Conservation (phyloP, 2,329 filamentous ascomycete genomes). For the Cercospora nicotianae region DNA sequence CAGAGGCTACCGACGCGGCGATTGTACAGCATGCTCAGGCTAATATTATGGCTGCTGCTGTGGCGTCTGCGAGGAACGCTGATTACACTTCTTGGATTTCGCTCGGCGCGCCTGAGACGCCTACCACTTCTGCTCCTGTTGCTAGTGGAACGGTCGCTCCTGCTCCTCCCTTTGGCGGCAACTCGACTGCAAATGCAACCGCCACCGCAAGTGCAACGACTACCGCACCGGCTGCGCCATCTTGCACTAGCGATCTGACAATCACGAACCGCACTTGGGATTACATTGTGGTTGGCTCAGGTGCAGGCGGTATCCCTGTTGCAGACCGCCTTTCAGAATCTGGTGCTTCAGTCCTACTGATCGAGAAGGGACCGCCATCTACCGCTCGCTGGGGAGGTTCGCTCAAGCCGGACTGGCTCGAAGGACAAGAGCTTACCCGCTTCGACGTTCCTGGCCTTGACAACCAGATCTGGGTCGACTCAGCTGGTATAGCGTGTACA, state of each 20-base stretch:
- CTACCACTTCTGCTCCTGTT: conserved; percentile 46
- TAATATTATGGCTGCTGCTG: conserved; percentile 53
- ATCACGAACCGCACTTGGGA: conserved; percentile 54
- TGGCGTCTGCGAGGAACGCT: conserved; percentile 48
- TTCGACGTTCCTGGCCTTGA: conserved; percentile 72
- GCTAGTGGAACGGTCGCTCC: conserved; percentile 12
- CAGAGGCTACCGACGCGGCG: conserved; percentile 44
- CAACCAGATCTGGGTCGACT: conserved; percentile 68
- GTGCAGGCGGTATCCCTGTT: conserved; percentile 61
- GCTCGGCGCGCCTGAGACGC: conserved; percentile 33
- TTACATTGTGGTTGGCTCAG: conserved; percentile 65
- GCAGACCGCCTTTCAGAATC: conserved; percentile 63
- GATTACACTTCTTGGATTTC: conserved; percentile 46
- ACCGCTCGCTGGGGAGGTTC: conserved; percentile 65
- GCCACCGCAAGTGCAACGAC: conserved; percentile 28
- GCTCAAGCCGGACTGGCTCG: conserved; percentile 62
- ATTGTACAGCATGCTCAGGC: conserved; percentile 59
- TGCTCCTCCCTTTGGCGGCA: conserved; percentile 17
- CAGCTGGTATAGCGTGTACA: conserved; percentile 63
- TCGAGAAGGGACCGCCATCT: conserved; percentile 53
- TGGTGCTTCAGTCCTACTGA: conserved; percentile 64
- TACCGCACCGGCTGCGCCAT: conserved; percentile 18
- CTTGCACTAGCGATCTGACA: conserved; percentile 32
- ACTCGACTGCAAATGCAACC: conserved; percentile 16
- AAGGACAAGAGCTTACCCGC: conserved; percentile 63